Base-by-base conservation (phyloP, 352 stramenopile species). In the Phytopythium kandeliae region DNA sequence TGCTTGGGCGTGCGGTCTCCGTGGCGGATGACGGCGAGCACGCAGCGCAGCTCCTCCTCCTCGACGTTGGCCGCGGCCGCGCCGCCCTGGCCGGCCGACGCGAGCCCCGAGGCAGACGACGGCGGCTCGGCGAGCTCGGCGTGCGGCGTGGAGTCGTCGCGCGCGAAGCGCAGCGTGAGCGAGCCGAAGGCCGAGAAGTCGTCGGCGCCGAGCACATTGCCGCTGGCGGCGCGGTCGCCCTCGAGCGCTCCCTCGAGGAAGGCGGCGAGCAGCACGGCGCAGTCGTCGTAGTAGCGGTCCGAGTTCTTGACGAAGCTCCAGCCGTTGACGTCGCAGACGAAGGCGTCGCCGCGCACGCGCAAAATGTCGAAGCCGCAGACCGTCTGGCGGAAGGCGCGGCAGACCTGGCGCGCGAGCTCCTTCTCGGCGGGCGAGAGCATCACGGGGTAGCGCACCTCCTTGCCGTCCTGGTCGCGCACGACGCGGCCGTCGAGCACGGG, bases 221-320 rank as follows among this genome's bases (percentile, higher is more conserved):
- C 63, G 31, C 31, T 35, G 31, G 7, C 63, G 13, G 57, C 48
- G 17, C 67, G 54, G 35, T 38, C 21, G 17, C 59, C 62, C 22
- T 62, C 60, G 17, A 95, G 58, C 21, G 77, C 78, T 43, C 83
- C 69, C 41, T 85, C 78, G 0, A 95, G 51, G 51, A 89, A 95
- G 55, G 91, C 82, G 21, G 67, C 74, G 35, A 99, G 65, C 57
- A 99, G 81, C 54, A 96, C 85, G 7, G 93, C 93, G 58, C 92
- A 98, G 67, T 99, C 97, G 59, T 99, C 96, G 65, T 99, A 99
- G 65, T 99, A 99, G 74, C 99, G 99, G 52, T 97, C 85, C 43
- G 94, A 99, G 58, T 99, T 99, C 79, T 99, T 99, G 17, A 99
- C 98, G 75, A 99, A 99, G 57, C 91, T 98, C 92, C 96, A 99